These are phyloP conservation scores for Chlamydomonas sp. DNA, from an alignment of 139 green algal genomes.

Conservation along the genomic window DNA sequence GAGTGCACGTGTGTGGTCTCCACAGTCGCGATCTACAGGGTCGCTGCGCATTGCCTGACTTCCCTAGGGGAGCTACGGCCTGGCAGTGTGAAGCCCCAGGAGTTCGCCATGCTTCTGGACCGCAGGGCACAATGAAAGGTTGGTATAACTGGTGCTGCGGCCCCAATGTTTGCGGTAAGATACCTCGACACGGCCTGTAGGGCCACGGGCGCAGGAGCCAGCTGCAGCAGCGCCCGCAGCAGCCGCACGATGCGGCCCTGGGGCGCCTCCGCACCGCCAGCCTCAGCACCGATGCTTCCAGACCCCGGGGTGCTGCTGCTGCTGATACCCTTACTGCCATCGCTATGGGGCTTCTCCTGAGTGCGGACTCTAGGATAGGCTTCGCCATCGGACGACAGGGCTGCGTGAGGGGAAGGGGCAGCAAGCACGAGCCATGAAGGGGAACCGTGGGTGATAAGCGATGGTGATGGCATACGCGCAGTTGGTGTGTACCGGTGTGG, in stretches of 20 bases:
- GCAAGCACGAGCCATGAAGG: too few species aligned
- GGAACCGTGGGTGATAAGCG: too few species aligned
- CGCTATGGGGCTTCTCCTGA: too few species aligned
- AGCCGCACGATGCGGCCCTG: not conserved
- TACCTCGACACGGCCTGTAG: slow-evolving; percentile 14
- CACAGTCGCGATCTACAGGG: not conserved
- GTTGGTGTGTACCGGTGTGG: too few species aligned
- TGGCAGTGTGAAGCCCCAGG: not conserved
- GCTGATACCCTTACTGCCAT: not conserved
- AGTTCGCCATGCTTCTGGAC: not conserved
- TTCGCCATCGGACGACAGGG: not conserved
- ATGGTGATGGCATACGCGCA: too few species aligned
- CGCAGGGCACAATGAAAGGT: not conserved
- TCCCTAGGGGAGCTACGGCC: too few species aligned
- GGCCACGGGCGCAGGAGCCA: slow-evolving; percentile 15
- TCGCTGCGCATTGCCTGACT: too few species aligned
- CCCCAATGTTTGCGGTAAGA: not conserved
- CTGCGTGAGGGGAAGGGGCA: too few species aligned
- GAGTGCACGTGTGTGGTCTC: not conserved
- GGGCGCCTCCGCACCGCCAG: not conserved
- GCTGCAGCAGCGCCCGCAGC: slow-evolving; percentile 4
- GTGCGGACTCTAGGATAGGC: not conserved
- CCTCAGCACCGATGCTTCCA: not conserved
- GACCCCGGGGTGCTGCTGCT: not conserved
- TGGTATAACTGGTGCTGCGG: not conserved